Percentiles rank a stretch among this genome's conserved stretches.
These are phyloP conservation scores for Salix suchowensis DNA, from an alignment of 345 rosid genomes.

Conservation along the genomic window DNA sequence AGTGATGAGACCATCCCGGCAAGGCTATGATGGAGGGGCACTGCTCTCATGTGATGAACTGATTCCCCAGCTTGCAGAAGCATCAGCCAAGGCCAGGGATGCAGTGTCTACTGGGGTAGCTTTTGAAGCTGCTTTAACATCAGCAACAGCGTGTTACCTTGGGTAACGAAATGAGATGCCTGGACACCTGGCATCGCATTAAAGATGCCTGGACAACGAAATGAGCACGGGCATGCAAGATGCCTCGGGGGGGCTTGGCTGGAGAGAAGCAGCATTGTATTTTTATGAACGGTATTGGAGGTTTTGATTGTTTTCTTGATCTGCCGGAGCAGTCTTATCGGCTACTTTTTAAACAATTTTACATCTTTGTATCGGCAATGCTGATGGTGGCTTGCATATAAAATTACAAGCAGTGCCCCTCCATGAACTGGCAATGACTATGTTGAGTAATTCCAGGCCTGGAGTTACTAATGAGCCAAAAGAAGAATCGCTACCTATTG, in stretches of 20 bases:
- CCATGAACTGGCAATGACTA: neutral
- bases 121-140: conserved; percentile 62
- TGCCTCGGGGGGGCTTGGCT: neutral
- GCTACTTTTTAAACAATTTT: too few relatives aligned
- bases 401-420: neutral
- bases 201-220: conserved; percentile 73
- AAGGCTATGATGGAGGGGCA: conserved; percentile 43
- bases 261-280: neutral
- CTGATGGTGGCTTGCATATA: neutral
- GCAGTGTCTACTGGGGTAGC: conserved; percentile 77
- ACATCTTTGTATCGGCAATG: too few relatives aligned
- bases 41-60: conserved; percentile 63
- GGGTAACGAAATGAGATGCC: conserved; percentile 67
- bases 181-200: conserved; percentile 74
- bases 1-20: conserved; percentile 57
- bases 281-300: neutral
- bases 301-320: neutral
- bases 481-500: too few relatives aligned
- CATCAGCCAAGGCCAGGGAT: conserved; percentile 86
- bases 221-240: conserved; percentile 15
- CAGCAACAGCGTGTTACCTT: conserved; percentile 38
- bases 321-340: neutral
- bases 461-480: neutral
- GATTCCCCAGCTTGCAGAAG: conserved; percentile 74
- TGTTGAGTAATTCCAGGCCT: neutral